Evolutionary conservation across 208 protist genomes (phyloP).

Genomic region (Crithidia sp.): DNA sequence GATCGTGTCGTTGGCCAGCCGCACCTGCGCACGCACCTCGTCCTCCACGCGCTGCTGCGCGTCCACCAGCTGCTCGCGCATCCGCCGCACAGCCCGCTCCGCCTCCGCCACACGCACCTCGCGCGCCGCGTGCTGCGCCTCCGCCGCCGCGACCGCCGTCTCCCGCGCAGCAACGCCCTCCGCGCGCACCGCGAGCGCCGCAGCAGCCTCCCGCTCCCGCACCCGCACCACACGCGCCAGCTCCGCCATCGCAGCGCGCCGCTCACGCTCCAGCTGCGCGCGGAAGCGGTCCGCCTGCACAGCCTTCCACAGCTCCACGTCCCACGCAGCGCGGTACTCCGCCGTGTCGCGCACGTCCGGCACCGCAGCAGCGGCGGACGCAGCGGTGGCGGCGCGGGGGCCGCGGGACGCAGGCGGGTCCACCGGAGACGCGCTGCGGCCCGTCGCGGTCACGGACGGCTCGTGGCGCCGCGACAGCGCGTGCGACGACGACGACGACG

Average conservation of each 20-base stretch:
- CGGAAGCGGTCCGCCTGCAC: constrained; percentile 76
- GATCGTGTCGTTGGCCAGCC: constrained; percentile 79
- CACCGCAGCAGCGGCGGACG: not conserved
- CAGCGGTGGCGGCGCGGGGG: not conserved
- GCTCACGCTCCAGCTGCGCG: constrained; percentile 58
- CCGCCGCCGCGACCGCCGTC: constrained; percentile 35
- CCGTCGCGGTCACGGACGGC: constrained; percentile 11
- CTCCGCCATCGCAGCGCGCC: constrained; percentile 40
- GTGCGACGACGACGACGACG: not conserved
- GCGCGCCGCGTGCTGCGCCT: constrained; percentile 43
- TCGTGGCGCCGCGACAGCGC: constrained; percentile 8
- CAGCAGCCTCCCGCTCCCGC: constrained; percentile 42
- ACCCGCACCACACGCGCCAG: constrained; percentile 39
- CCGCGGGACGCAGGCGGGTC: not conserved
- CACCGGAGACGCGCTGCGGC: not conserved
- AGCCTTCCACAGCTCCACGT: constrained; percentile 89
- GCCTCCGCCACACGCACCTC: constrained; percentile 49
- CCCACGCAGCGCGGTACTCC: constrained; percentile 88
- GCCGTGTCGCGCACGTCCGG: constrained; percentile 67
- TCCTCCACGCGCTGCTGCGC: constrained; percentile 72
- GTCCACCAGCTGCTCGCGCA: constrained; percentile 68
- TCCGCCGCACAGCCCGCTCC: constrained; percentile 61
- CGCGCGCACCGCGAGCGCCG: constrained; percentile 23
- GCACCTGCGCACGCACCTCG: constrained; percentile 74
- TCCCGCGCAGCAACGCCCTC: constrained; percentile 35